Base-by-base conservation (phyloP, 2,329 filamentous ascomycete genomes). In the Pseudocercospora cruenta region DNA sequence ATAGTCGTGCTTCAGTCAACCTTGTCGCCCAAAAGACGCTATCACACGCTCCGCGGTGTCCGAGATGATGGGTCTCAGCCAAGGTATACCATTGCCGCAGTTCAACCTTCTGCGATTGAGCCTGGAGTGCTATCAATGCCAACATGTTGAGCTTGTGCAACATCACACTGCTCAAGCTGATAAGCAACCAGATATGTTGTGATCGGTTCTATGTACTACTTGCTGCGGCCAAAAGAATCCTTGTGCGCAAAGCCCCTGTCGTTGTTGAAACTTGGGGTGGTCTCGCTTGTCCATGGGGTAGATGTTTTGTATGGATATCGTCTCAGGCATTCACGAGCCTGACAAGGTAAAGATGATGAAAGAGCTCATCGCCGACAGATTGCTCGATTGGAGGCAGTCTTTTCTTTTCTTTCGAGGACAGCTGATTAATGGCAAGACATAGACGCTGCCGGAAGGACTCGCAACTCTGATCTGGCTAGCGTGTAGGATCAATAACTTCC, bases 21-120 rank as follows among this genome's bases (percentile, higher is more conserved):
- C 36, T 39, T 39, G 36, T 39, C 36, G 36, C 5, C 36, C 2
- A 14, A 22, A 22, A 33, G 21, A 28, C 28, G 57, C 33, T 45
- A 59, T 45, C 31, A 22, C 21, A 21, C 21, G 31, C 55, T 47
- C 36, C 61, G 53, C 26, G 51, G 61, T 19, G 21, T 63, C 53
- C 61, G 61, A 63, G 19, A 63, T 63, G 57, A 36, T 47, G 57
- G 43, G 54, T 39, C 36, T 58, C 31, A 55, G 36, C 53, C 31
- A 26, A 22, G 28, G 36, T 54, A 43, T 39, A 54, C 60, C 47
- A 54, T n/a, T 49, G 39, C 61, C 61, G 61, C 16, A 63, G n/a
- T 47, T 47, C 61, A 63, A 58, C 61, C 61, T 47, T 47, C 33
- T 24, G 19, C 21, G n/a, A 22, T 24, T 54, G 51, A 3, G 14